These are phyloP conservation scores for Cicer judaicum DNA, from an alignment of 306 rosid species.

Conservation along the genomic window DNA sequence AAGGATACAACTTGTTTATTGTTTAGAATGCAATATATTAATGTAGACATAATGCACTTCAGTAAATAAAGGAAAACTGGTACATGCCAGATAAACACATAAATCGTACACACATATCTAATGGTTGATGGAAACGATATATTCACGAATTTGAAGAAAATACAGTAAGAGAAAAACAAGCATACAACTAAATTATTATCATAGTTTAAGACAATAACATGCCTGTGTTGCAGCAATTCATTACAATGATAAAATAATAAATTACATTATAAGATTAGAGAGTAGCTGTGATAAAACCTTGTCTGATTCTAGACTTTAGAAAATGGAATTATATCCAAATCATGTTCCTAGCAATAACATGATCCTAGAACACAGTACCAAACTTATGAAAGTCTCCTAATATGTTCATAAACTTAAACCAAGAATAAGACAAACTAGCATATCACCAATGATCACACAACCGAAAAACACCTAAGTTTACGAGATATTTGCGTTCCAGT, in stretches of 20 bases:
- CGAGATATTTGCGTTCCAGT: constrained; percentile 2
- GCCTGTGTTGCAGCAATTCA: constrained; percentile 8
- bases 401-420: constrained; percentile 27
- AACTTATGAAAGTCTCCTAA: not conserved
- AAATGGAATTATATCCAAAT: not conserved
- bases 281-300: constrained; percentile 6
- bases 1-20: not conserved
- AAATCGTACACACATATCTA: constrained; percentile 11
- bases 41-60: not conserved
- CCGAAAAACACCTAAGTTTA: not conserved
- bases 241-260: constrained; percentile 12
- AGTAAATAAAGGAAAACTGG: constrained; percentile 2
- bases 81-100: constrained; percentile 5
- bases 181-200: constrained; percentile 16
- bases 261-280: constrained; percentile 1
- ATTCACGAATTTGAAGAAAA: not conserved
- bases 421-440: constrained; percentile 23
- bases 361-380: not conserved
- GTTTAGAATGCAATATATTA: constrained; percentile 2
- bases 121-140: not conserved
- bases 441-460: not conserved
- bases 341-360: constrained; percentile 15
- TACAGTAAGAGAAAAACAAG: not conserved
- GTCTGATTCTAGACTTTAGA: not conserved
- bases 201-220: constrained; percentile 8